Evolutionary conservation across 176 grass and related monocot genomes (phyloP).

Genomic region (Carex pumila): DNA sequence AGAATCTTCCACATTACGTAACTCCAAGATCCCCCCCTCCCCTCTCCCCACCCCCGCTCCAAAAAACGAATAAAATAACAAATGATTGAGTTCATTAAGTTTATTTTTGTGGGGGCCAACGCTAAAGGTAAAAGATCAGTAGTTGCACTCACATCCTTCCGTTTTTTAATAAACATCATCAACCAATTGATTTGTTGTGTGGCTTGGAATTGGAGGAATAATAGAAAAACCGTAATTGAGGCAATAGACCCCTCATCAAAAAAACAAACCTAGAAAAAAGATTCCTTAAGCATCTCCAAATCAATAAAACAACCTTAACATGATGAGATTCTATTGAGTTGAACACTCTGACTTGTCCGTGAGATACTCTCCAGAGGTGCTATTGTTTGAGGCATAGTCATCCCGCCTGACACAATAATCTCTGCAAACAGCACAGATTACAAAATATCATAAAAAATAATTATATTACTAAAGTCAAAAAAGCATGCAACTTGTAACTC

Average conservation of each 20-base stretch:
- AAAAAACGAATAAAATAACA: too few relatives aligned
- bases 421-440: constrained; percentile 33
- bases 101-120: background rate
- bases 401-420: constrained; percentile 98
- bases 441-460: constrained; percentile 8
- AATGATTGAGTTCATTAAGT: background rate
- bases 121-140: background rate
- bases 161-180: background rate
- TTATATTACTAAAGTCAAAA: background rate
- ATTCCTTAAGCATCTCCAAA: background rate
- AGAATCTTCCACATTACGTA: background rate
- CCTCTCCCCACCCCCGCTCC: background rate
- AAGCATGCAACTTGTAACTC: background rate
- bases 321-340: constrained; percentile 61
- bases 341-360: constrained; percentile 63
- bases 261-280: background rate
- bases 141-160: background rate
- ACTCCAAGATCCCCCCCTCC: background rate
- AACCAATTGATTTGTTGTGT: background rate
- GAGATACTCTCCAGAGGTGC: constrained; percentile 64
- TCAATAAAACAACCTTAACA: constrained; percentile 22
- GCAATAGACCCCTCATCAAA: background rate
- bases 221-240: background rate
- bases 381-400: constrained; percentile 98
- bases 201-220: background rate